Percentiles rank a stretch among this genome's conserved stretches.
Conservation (phyloP, 2,329 filamentous ascomycete genomes). For the Nemania abortiva region DNA sequence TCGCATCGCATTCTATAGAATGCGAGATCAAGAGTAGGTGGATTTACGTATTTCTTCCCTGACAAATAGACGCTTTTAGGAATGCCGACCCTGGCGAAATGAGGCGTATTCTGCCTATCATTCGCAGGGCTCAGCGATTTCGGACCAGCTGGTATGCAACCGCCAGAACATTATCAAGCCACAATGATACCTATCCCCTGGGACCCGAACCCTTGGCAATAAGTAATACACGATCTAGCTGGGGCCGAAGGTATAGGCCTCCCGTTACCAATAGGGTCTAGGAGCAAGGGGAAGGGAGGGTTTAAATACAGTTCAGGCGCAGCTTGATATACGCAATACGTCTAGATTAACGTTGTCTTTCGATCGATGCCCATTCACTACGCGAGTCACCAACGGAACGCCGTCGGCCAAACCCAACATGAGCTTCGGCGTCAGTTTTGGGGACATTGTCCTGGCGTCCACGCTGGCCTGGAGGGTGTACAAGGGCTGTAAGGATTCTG, state of each 20-base stretch:
- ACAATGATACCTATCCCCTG: neutral
- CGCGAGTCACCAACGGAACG: no score
- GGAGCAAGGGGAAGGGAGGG: neutral
- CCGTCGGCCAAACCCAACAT: slow-evolving; percentile 21
- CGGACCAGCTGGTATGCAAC: no score
- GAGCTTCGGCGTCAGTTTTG: slow-evolving; percentile 41
- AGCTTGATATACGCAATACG: neutral
- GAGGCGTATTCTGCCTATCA: neutral
- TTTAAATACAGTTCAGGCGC: neutral
- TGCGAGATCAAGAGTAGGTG: neutral
- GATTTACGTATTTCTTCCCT: neutral
- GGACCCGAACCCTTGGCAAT: neutral
- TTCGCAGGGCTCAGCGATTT: neutral
- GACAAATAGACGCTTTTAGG: neutral
- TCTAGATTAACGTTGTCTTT: neutral
- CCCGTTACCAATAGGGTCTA: neutral
- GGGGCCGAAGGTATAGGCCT: slow-evolving; percentile 1
- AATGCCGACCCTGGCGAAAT: neutral
- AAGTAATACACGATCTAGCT: neutral
- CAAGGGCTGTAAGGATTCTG: slow-evolving; percentile 49
- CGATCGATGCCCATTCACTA: neutral
- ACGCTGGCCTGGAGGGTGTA: slow-evolving; percentile 46
- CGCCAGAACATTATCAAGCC: neutral
- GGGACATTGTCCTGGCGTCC: slow-evolving; percentile 41
- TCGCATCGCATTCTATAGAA: neutral